Percentiles rank a stretch among this genome's conserved stretches.
phyloP scores from a whole-genome alignment of 2,329 filamentous ascomycete species.

The Penicillium sp. region DNA sequence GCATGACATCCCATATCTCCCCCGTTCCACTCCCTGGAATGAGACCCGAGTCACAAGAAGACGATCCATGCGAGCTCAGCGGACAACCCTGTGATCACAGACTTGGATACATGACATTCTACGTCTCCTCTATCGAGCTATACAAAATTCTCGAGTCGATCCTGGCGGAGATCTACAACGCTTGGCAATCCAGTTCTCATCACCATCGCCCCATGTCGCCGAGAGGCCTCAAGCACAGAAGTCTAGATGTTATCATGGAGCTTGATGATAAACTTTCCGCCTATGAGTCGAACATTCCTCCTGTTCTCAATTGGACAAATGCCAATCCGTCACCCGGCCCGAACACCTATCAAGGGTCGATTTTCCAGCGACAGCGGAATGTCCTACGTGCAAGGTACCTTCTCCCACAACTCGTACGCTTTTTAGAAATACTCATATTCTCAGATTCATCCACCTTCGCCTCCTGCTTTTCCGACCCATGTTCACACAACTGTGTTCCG shows the following conservation, averaged over 20 bases:
- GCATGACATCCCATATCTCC: slow-evolving; percentile 34
- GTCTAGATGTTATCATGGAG: slow-evolving; percentile 28
- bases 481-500: slow-evolving; percentile 34
- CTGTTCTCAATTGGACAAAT: slow-evolving; percentile 26
- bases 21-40: slow-evolving; percentile 24
- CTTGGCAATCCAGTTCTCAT: slow-evolving; percentile 24
- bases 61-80: slow-evolving; percentile 19
- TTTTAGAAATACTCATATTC: neutral
- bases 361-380: slow-evolving; percentile 29
- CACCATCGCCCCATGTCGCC: slow-evolving; percentile 5
- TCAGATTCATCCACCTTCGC: slow-evolving; percentile 34
- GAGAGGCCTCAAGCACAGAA: slow-evolving; percentile 13
- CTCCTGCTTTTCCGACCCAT: slow-evolving; percentile 36
- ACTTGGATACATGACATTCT: slow-evolving; percentile 26
- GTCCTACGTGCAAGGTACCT: slow-evolving; percentile 30
- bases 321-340: neutral
- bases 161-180: slow-evolving; percentile 35
- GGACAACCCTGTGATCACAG: slow-evolving; percentile 12
- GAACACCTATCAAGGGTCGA: slow-evolving; percentile 1
- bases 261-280: slow-evolving; percentile 27
- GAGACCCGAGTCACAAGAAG: slow-evolving; percentile 7
- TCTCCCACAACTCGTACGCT: neutral
- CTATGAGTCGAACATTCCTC: slow-evolving; percentile 25
- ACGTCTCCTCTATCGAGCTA: slow-evolving; percentile 27
- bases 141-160: slow-evolving; percentile 35